Percentiles rank a stretch among this genome's conserved stretches.
These are phyloP conservation scores for Sugiyamaella paludigena DNA, from an alignment of 1,139 yeast species.

Conservation along the genomic window DNA sequence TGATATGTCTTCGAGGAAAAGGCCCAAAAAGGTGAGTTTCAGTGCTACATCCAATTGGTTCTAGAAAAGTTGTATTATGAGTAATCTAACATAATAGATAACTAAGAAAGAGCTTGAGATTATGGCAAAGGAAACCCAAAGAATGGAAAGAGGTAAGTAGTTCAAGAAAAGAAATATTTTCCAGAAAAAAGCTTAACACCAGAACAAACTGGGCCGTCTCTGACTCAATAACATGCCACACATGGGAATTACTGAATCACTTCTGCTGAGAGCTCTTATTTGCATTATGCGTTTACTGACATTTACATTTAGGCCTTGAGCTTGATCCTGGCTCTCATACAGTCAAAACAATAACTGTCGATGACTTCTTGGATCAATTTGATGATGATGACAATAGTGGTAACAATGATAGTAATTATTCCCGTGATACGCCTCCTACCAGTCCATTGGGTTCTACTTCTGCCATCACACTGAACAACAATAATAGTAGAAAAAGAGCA, in stretches of 20 bases:
- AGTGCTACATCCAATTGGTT: no score
- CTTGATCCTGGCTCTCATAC: slow-evolving; percentile 31
- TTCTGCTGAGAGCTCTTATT: no score
- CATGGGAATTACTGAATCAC: no score
- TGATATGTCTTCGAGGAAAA: neutral
- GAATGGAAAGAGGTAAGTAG: slow-evolving; percentile 28
- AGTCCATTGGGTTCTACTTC: slow-evolving; percentile 11
- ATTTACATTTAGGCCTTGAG: slow-evolving; percentile 18
- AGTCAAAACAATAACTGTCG: slow-evolving; percentile 26
- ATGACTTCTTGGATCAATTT: slow-evolving; percentile 27
- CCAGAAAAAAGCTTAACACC: no score
- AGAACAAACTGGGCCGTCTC: no score
- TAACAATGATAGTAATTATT: neutral
- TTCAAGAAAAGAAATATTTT: no score
- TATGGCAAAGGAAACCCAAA: slow-evolving; percentile 34
- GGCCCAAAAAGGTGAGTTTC: slow-evolving; percentile 9
- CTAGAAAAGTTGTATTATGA: no score
- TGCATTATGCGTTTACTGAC: no score
- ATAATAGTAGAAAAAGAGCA: neutral
- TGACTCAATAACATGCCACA: no score
- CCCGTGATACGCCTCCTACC: slow-evolving; percentile 15
- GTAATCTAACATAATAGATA: neutral
- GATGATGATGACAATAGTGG: slow-evolving; percentile 11
- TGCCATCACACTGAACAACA: neutral
- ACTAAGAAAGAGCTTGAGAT: slow-evolving; percentile 34